phyloP scores from a whole-genome alignment of 495 filamentous ascomycete species.

The Neurospora sp. region DNA sequence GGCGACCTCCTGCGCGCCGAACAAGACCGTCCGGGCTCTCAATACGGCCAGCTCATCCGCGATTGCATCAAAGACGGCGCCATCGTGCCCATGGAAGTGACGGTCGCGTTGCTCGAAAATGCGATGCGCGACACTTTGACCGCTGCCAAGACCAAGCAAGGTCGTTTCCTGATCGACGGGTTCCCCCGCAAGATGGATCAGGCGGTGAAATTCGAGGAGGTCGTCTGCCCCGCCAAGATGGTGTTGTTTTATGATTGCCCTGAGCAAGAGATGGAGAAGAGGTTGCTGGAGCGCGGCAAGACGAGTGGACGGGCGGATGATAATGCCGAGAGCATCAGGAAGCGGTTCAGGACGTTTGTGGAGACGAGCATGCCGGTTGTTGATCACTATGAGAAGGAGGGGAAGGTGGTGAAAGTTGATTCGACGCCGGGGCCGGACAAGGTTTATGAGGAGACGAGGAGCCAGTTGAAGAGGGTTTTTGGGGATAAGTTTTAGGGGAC shows the following conservation, averaged over 20 bases:
- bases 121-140: conserved; percentile 64
- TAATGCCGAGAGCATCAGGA: conserved; percentile 89
- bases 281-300: conserved; percentile 81
- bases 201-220: conserved; percentile 82
- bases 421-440: conserved; percentile 58
- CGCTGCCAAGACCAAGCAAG: conserved; percentile 24
- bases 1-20: conserved; percentile 91
- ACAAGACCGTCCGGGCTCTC: conserved; percentile 70
- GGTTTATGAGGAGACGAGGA: conserved; percentile 63
- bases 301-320: conserved; percentile 86
- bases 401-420: conserved; percentile 67
- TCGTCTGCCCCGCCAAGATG: conserved; percentile 70
- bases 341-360: conserved; percentile 86
- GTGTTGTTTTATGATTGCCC: conserved; percentile 89
- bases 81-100: conserved; percentile 98
- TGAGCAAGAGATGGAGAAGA: conserved; percentile 73
- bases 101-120: conserved; percentile 85
- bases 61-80: conserved; percentile 82
- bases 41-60: conserved; percentile 86
- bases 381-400: conserved; percentile 65
- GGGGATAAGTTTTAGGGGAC: conserved; percentile 18
- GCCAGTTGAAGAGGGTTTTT: conserved; percentile 24
- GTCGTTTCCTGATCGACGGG: conserved; percentile 80
- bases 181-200: conserved; percentile 98
- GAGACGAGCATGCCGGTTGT: conserved; percentile 98